These are phyloP conservation scores for Aspergillus proliferans DNA, from an alignment of 2,329 filamentous ascomycete species.

Conservation along the genomic window DNA sequence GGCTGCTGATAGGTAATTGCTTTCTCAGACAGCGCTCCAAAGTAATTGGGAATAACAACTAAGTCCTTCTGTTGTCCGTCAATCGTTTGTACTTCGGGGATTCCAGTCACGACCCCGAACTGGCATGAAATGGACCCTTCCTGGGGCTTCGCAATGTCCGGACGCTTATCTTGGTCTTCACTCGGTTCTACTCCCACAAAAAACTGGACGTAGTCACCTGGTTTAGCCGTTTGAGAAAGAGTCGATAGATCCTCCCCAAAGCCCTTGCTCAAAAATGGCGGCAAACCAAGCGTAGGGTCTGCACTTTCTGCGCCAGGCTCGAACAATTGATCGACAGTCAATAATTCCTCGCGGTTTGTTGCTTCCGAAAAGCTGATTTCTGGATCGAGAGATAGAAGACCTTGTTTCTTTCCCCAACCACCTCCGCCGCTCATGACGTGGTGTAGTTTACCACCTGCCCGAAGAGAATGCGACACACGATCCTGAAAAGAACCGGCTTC, in stretches of 20 bases:
- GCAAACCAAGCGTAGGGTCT: constrained; percentile 7
- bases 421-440: constrained; percentile 40
- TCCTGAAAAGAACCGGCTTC: constrained; percentile 11
- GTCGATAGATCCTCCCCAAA: constrained; percentile 28
- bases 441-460: constrained; percentile 32
- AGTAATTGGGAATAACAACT: constrained; percentile 22
- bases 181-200: constrained; percentile 30
- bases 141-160: neutral
- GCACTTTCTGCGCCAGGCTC: constrained; percentile 2
- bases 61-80: constrained; percentile 12
- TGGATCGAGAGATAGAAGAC: constrained; percentile 37
- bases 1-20: constrained; percentile 29
- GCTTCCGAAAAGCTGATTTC: constrained; percentile 27
- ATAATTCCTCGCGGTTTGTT: constrained; percentile 8
- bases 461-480: constrained; percentile 21
- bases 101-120: constrained; percentile 30
- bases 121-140: constrained; percentile 16
- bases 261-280: constrained; percentile 15
- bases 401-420: constrained; percentile 43
- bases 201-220: constrained; percentile 37
- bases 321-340: constrained; percentile 21
- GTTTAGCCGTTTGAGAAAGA: constrained; percentile 33
- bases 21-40: constrained; percentile 37
- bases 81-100: neutral
- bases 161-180: neutral